These are phyloP conservation scores for Acacia crassicarpa DNA, from an alignment of 306 rosid genomes.

Conservation along the genomic window DNA sequence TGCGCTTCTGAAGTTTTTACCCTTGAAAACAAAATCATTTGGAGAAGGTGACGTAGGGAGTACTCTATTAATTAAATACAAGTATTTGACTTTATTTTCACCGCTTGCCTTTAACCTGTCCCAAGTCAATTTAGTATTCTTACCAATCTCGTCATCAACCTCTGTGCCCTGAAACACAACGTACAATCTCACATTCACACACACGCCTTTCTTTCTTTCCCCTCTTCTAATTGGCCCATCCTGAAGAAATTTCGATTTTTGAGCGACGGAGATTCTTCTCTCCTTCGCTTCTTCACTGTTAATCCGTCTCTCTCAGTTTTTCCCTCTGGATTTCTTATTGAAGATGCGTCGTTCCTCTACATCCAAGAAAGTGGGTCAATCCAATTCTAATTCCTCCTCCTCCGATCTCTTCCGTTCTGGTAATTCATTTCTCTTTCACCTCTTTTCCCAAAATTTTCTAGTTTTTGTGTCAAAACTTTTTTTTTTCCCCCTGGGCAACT, in stretches of 20 bases:
- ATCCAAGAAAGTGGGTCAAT: constrained; percentile 71
- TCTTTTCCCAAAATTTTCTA: background rate
- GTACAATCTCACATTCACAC: background rate
- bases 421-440: constrained; percentile 5
- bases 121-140: background rate
- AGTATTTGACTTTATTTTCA: background rate
- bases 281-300: constrained; percentile 5
- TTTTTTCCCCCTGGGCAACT: background rate
- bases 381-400: constrained; percentile 70
- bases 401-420: constrained; percentile 89
- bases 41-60: too few species aligned
- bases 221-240: constrained; percentile 17
- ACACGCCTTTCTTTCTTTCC: background rate
- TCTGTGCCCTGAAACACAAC: background rate
- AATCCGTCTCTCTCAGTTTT: background rate
- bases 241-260: background rate
- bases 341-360: constrained; percentile 80
- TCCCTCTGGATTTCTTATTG: constrained; percentile 44
- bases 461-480: background rate
- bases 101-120: background rate
- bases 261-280: constrained; percentile 26
- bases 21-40: too few species aligned
- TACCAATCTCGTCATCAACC: constrained; percentile 17
- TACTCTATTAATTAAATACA: too few species aligned
- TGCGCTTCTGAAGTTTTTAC: too few species aligned